Base-by-base conservation (phyloP, 1,284 basidiomycete genomes). In the Naganishia cerealis region DNA sequence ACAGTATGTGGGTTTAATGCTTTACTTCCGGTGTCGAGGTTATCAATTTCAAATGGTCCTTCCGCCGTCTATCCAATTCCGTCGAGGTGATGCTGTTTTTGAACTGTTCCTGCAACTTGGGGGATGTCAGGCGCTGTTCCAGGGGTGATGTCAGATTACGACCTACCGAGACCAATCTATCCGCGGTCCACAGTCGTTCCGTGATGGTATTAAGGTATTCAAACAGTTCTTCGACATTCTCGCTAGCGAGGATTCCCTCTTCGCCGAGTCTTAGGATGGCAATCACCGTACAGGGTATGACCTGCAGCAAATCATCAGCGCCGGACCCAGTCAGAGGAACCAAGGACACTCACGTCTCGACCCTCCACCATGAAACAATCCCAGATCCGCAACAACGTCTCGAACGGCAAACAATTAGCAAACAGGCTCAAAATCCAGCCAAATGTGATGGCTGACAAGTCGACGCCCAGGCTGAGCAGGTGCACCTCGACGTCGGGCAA, bases 351-450 rank as follows among this genome's bases (percentile, higher is more conserved):
- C 59, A 94, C 90, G 73, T 94, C 91, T 57, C 93, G 84, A 0
- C 95, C 95, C 74, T 97, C 92, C 5, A 96, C 88, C 69, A 98
- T 87, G 79, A 98, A 90, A n/a, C 97, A 85, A 75, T 99, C 95
- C 94, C 92, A 94, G 2, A 93, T 87, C 55, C 92, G 84, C 81
- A 94, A 93, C 42, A 95, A 81, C 0, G 92, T 94, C 90, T 96
- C 94, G 29, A 97, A 91, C 3, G 95, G 95, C 3, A 98, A 82
- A 79, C 94, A 96, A 75, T 97, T 94, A 0, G 95, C 97, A 76
- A 97, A 99, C 21, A 99, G 83, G 6, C 92, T 94, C 46, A 99
- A 83, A 82, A 98, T 97, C 95, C 95, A 99, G 2, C 94, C 94
- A 81, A 98, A 98, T 68, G 92, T 97, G 67, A 98, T 92, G 0